phyloP scores from a whole-genome alignment of 768 basidiomycete species.

The Neoboletus brunneissimus region DNA sequence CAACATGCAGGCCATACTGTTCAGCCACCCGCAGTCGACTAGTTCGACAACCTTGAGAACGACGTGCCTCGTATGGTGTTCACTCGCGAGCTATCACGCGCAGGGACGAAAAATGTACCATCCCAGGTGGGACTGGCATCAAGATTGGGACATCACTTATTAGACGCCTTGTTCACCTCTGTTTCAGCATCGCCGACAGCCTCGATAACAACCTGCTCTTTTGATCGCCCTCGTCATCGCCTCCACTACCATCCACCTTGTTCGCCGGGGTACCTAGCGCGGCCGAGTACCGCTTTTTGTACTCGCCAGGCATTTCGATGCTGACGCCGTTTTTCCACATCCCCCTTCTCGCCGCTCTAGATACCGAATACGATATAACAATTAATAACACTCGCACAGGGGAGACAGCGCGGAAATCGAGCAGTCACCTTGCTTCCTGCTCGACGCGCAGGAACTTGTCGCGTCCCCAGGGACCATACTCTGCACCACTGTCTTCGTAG shows the following conservation, averaged over 20 bases:
- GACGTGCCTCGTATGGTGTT: no score
- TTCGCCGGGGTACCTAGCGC: slow-evolving; percentile 8
- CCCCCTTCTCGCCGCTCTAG: slow-evolving; percentile 59
- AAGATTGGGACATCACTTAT: not conserved
- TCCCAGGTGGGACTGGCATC: not conserved
- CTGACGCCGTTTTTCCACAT: slow-evolving; percentile 64
- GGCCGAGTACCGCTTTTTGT: slow-evolving; percentile 63
- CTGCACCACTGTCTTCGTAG: slow-evolving; percentile 77
- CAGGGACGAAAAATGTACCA: not conserved
- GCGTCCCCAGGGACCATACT: slow-evolving; percentile 70
- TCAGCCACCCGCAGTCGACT: not conserved
- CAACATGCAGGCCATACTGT: not conserved
- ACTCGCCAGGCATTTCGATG: slow-evolving; percentile 73
- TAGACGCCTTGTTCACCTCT: not conserved
- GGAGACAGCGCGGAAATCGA: not conserved
- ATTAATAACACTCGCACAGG: not conserved
- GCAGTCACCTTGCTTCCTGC: slow-evolving; percentile 57
- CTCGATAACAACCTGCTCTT: slow-evolving; percentile 4
- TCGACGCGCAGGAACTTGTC: slow-evolving; percentile 63
- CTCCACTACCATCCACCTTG: not conserved
- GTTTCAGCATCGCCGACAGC: slow-evolving; percentile 8
- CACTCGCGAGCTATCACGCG: not conserved
- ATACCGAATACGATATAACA: not conserved
- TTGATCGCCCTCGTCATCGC: not conserved
- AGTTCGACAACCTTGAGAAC: not conserved